phyloP scores from a whole-genome alignment of 129 eudicot genomes.

The Calendula officinalis region DNA sequence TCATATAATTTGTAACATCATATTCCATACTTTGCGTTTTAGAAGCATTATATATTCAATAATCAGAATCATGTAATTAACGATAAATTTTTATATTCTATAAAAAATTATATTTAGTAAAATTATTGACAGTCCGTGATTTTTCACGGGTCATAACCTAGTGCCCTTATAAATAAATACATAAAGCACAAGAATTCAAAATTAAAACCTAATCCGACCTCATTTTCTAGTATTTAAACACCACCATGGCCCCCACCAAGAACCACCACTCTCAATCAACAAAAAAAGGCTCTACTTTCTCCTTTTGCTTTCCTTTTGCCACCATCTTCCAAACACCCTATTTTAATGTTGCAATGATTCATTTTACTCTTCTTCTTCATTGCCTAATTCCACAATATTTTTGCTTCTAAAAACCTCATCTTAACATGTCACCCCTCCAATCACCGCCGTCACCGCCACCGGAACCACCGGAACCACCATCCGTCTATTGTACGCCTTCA shows the following conservation, averaged over 20 bases:
- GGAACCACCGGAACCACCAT: slow-evolving; percentile 31
- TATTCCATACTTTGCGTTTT: no score
- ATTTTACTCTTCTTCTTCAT: slow-evolving; percentile 16
- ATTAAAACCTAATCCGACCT: slow-evolving; percentile 22
- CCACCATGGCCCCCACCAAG: slow-evolving; percentile 25
- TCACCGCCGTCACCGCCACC: slow-evolving; percentile 14
- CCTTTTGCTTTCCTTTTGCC: slow-evolving; percentile 18
- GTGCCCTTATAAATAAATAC: not conserved
- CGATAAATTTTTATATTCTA: no score
- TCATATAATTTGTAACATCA: no score
- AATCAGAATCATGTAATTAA: not conserved
- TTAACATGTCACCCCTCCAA: slow-evolving; percentile 22
- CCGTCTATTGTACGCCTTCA: slow-evolving; percentile 39
- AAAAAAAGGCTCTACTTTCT: slow-evolving; percentile 26
- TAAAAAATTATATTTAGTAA: no score
- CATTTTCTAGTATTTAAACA: slow-evolving; percentile 30
- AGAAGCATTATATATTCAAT: no score
- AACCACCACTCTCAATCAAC: slow-evolving; percentile 35
- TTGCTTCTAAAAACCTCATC: slow-evolving; percentile 1
- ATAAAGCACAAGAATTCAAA: slow-evolving; percentile 13
- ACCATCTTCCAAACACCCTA: slow-evolving; percentile 15
- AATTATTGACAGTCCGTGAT: no score
- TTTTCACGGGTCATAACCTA: no score
- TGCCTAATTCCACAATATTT: not conserved
- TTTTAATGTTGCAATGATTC: slow-evolving; percentile 23